A percentile compares a stretch with the other conserved stretches of the same genome.
Evolutionary conservation across 2,329 filamentous ascomycete species (phyloP).

Genomic region (Stagonosporopsis chrysanthemi): DNA sequence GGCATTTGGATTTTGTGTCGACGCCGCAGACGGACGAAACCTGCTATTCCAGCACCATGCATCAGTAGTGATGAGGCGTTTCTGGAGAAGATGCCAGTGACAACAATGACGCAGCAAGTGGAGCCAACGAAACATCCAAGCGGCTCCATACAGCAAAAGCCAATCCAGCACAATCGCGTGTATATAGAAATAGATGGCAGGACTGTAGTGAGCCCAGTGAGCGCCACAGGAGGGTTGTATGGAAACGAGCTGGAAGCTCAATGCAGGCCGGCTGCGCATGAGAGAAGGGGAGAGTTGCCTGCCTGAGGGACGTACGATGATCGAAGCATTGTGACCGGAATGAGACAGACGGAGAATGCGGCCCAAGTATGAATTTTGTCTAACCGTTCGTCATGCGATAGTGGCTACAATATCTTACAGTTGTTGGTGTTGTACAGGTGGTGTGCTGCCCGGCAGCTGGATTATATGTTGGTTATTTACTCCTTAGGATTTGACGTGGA

Average conservation of each 20-base stretch:
- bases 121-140: background rate
- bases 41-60: background rate
- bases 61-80: background rate
- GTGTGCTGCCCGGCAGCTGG: constrained; percentile 13
- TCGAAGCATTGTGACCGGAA: background rate
- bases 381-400: constrained; percentile 8
- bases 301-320: background rate
- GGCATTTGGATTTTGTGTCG: background rate
- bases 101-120: background rate
- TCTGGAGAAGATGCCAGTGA: background rate
- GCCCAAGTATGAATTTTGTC: background rate
- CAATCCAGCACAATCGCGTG: background rate
- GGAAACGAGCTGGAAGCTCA: background rate
- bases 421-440: constrained; percentile 18
- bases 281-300: background rate
- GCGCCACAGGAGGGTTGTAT: background rate
- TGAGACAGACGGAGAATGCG: background rate
- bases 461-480: background rate
- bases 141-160: background rate
- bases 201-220: background rate
- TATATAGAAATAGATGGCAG: background rate
- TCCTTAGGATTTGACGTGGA: constrained; percentile 24
- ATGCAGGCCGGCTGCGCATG: constrained; percentile 1
- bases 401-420: constrained; percentile 14
- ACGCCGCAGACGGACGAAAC: background rate